Base-by-base conservation (phyloP, 352 stramenopile species). In the Pythium oligandrum region DNA sequence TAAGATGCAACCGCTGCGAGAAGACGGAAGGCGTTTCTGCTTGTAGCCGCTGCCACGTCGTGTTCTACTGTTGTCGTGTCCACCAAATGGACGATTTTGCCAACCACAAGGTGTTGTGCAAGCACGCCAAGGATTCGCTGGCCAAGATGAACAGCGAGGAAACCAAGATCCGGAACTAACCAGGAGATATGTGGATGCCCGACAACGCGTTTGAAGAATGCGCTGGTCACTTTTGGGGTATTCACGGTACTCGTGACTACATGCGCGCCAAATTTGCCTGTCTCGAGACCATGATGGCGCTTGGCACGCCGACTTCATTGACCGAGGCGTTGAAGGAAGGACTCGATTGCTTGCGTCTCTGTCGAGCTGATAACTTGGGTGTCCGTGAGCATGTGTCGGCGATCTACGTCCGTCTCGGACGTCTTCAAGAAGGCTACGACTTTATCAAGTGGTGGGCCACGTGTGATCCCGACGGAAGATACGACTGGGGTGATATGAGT, bases 261-360 rank as follows among this genome's bases (percentile, higher is more conserved):
- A 65, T 65, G 58, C 39, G 47, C 31, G 58, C 58, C 40, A 65
- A 65, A 39, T 44, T 42, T 11, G 51, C 51, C 40, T 35, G 55
- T 4, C 45, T 57, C 11, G 43, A 40, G 31, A 12, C 10, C 11
- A 42, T 63, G 11, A 35, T 31, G 31, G 9, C 37, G 6, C 33
- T 53, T 8, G 32, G 11, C 4, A 51, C 48, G 11, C 37, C 32
- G 7, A 31, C 40, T 3, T 17, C 42, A 7, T 46, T 51, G 11
- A 17, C 38, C 9, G 47, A 30, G 4, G 55, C 48, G 9, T n/a
- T 52, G 3, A 48, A 26, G 37, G 54, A 55, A 33, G 47, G 34
- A 6, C 17, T 40, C 3, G 40, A 57, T 39, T 48, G 55, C 36
- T 38, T 63, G 12, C 55, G 55, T 2, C 48, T 53, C 11, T 53